Percentiles rank a stretch among this genome's conserved stretches.
These are phyloP conservation scores for Fraxinus greggii DNA, from an alignment of 305 asterid genomes.

Conservation along the genomic window DNA sequence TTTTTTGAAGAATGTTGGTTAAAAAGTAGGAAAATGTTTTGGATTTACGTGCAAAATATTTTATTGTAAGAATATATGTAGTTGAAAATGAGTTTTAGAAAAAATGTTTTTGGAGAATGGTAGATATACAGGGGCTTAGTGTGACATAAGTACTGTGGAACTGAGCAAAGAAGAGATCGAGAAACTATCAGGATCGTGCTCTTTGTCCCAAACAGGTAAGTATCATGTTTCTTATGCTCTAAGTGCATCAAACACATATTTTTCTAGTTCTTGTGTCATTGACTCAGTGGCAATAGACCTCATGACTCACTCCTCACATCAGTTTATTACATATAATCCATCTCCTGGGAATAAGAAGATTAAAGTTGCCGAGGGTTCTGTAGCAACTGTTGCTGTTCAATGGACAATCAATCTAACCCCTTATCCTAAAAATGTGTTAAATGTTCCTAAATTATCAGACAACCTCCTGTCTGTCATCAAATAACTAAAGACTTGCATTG, in stretches of 20 bases:
- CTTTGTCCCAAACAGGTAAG: background rate
- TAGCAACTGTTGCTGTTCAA: background rate
- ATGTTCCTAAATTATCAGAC: conserved; percentile 1
- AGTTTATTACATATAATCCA: background rate
- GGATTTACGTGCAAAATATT: too few relatives aligned
- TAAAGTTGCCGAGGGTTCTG: background rate
- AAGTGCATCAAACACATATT: background rate
- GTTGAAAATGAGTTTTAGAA: too few relatives aligned
- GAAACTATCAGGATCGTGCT: background rate
- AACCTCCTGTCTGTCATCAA: background rate
- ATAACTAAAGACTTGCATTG: background rate
- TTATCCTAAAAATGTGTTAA: background rate
- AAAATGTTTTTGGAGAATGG: too few relatives aligned
- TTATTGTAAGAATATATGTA: too few relatives aligned
- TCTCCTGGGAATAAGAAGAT: conserved; percentile 1
- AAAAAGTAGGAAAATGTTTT: too few relatives aligned
- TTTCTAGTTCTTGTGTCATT: background rate
- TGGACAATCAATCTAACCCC: background rate
- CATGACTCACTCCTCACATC: background rate
- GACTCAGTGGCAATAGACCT: conserved; percentile 10
- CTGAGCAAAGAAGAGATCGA: background rate
- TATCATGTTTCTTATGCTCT: background rate
- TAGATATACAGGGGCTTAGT: too few relatives aligned
- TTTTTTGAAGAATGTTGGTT: too few relatives aligned
- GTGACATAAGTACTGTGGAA: background rate